Conservation (phyloP, 495 filamentous ascomycete species). For the Evansstolkia leycettana region DNA sequence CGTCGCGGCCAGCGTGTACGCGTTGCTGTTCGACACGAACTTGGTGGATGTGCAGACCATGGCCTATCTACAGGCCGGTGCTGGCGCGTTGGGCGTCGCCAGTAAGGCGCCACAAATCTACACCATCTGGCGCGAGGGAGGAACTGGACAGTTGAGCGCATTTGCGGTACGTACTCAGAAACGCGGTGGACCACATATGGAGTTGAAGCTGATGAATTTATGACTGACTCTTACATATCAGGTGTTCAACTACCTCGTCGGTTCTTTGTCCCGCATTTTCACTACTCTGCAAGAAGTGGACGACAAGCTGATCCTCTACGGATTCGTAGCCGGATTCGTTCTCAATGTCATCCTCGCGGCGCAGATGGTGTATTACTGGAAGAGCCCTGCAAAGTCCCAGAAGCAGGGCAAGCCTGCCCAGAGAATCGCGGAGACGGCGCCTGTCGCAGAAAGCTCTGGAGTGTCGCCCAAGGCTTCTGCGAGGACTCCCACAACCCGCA, state of each 20-base stretch:
- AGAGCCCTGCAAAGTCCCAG: constrained; percentile 29
- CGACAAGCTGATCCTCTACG: constrained; percentile 87
- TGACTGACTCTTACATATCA: constrained; percentile 18
- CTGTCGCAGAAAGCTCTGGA: constrained; percentile 24
- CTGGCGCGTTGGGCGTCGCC: constrained; percentile 67
- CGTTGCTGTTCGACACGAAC: constrained; percentile 53
- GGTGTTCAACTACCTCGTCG: constrained; percentile 96
- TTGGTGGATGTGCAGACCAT: constrained; percentile 57
- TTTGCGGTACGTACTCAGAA: constrained; percentile 61
- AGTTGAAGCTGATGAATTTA: too few relatives aligned
- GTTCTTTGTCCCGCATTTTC: constrained; percentile 87
- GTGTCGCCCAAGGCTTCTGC: constrained; percentile 18
- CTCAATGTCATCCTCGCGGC: constrained; percentile 76
- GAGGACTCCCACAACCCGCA: constrained; percentile 34
- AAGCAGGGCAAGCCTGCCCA: constrained; percentile 13
- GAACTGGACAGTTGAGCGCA: constrained; percentile 90
- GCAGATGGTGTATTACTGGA: constrained; percentile 97
- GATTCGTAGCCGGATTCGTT: constrained; percentile 76
- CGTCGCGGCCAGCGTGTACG: constrained; percentile 51
- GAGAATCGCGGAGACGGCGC: constrained; percentile 16
- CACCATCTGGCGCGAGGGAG: constrained; percentile 68
- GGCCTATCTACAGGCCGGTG: constrained; percentile 70
- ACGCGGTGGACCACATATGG: neutral
- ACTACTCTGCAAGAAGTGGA: constrained; percentile 94
- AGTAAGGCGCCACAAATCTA: constrained; percentile 90